Evolutionary conservation across 192 early-diverging fungal genomes (phyloP).

Genomic region (Lobosporangium transversale): DNA sequence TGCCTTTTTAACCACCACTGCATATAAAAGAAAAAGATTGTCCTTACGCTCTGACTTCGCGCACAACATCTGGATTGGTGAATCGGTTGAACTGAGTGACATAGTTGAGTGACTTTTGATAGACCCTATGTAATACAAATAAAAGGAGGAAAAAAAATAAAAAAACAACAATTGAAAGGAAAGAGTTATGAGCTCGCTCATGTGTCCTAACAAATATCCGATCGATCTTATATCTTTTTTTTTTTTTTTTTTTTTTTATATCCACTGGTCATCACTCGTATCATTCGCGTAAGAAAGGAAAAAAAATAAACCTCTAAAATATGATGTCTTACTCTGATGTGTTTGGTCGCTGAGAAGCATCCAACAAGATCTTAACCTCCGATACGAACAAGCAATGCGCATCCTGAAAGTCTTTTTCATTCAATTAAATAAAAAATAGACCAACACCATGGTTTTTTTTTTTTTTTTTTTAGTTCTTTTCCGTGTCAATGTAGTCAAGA

Average conservation of each 20-base stretch:
- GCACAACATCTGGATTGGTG: slow-evolving; percentile 86
- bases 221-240: slow-evolving; percentile 14
- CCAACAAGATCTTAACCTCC: slow-evolving; percentile 76
- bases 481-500: not conserved
- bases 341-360: slow-evolving; percentile 64
- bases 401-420: slow-evolving; percentile 67
- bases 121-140: too few species aligned
- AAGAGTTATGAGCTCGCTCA: too few species aligned
- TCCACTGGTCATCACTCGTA: too few species aligned
- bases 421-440: not conserved
- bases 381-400: slow-evolving; percentile 78
- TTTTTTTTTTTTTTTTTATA: too few species aligned
- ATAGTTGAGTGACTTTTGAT: slow-evolving; percentile 87
- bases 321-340: slow-evolving; percentile 47
- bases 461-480: not conserved
- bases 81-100: slow-evolving; percentile 86
- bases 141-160: not conserved
- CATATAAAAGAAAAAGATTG: too few species aligned
- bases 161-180: not conserved
- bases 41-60: slow-evolving; percentile 79
- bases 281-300: too few species aligned
- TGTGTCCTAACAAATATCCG: too few species aligned
- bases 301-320: too few species aligned
- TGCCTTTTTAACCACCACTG: too few species aligned
- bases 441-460: not conserved